Evolutionary conservation across 2,329 filamentous ascomycete species (phyloP), one percentile per base, ranked within the genome.

Genomic region (Phyllosticta ampelicida): DNA sequence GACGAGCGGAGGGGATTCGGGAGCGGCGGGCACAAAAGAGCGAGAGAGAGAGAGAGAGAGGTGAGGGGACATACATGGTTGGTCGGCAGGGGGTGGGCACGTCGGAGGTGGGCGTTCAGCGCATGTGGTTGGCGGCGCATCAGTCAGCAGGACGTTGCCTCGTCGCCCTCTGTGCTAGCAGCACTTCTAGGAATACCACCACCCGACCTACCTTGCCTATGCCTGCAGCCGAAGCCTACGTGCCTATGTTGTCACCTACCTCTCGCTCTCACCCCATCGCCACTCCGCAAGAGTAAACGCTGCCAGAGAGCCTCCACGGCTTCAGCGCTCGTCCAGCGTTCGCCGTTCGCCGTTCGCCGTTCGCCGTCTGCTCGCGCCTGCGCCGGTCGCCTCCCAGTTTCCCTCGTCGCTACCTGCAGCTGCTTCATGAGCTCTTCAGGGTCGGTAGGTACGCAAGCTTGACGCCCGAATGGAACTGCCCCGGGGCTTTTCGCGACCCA

Each of bases 401-500:
- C 36, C 2, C 5, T 2, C 11, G 36, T 44, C 36, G 3, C n/a
- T 44, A n/a, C 36, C 36, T 44, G 13, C 13, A n/a, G 16, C 36
- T 16, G 13, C 36, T 44, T 8, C 36, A 44, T 44, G 36, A 16
- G 5, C 36, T 44, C 36, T n/a, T 6, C 36, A 13, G n/a, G 13
- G 13, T n/a, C n/a, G 36, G 36, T 44, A 44, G 11, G 13, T 5
- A 16, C 11, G 5, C 11, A n/a, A 16, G 36, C 36, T 44, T 44
- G 36, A 44, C 36, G 36, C 36, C 36, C 36, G 36, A 44, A 44
- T 44, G 11, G 36, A 44, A 13, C 36, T 44, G 13, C 36, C 36
- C 55, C 55, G 51, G 51, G 51, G 51, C 56, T 51, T 52, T 23
- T 54, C 57, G 57, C 53, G 57, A 29, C 51, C 54, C 54, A 56